Evolutionary conservation across 2,329 filamentous ascomycete genomes (phyloP).

Genomic region (Ophiostoma australiae): DNA sequence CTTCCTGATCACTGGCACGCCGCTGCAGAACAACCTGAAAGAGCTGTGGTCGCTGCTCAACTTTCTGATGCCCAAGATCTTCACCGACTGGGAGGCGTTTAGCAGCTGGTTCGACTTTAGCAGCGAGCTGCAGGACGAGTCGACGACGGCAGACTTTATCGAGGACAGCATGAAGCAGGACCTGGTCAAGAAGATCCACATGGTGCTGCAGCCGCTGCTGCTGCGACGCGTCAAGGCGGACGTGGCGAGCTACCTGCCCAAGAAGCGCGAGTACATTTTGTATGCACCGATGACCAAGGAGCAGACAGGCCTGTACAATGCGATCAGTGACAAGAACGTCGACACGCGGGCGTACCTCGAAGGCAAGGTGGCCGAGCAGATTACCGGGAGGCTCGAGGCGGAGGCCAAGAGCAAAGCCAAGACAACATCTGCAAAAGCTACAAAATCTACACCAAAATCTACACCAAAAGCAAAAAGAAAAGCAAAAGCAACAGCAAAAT

Average conservation of each 20-base stretch:
- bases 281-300: slow-evolving; percentile 88
- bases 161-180: slow-evolving; percentile 73
- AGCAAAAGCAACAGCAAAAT: not conserved
- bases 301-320: slow-evolving; percentile 83
- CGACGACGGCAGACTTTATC: slow-evolving; percentile 71
- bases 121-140: slow-evolving; percentile 79
- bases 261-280: slow-evolving; percentile 93
- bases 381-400: slow-evolving; percentile 39
- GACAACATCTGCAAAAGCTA: not conserved
- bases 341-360: slow-evolving; percentile 74
- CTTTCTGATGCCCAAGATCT: slow-evolving; percentile 87
- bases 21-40: slow-evolving; percentile 89
- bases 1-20: slow-evolving; percentile 89
- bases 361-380: slow-evolving; percentile 64
- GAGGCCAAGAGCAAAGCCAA: not conserved
- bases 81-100: slow-evolving; percentile 88
- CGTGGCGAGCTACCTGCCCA: slow-evolving; percentile 84
- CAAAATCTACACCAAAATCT: not conserved
- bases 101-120: slow-evolving; percentile 97
- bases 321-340: slow-evolving; percentile 51
- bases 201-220: slow-evolving; percentile 86
- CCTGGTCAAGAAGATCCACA: slow-evolving; percentile 83
- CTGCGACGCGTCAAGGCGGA: slow-evolving; percentile 87
- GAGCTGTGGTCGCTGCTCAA: slow-evolving; percentile 94
- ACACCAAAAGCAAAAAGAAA: not conserved